Conservation (phyloP, 805 yeast genomes). For the Sungouiozyma ichnusensis region DNA sequence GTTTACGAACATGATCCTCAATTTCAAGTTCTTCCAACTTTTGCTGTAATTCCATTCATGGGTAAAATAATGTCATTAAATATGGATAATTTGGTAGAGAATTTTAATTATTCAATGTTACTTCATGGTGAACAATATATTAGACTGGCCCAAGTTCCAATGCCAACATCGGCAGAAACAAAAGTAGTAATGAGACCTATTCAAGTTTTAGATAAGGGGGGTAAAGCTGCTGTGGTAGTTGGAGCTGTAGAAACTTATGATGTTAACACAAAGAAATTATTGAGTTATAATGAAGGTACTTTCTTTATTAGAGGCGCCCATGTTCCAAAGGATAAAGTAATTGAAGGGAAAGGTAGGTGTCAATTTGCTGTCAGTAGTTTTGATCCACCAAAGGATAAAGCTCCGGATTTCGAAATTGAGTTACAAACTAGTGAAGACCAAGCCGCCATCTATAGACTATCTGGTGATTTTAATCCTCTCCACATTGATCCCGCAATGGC, state of each 20-base stretch:
- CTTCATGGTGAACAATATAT: slow-evolving; percentile 94
- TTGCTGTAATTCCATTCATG: slow-evolving; percentile 84
- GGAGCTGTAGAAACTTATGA: slow-evolving; percentile 66
- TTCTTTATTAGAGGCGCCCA: slow-evolving; percentile 67
- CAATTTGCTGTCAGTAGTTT: slow-evolving; percentile 55
- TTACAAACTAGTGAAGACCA: slow-evolving; percentile 56
- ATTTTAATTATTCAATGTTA: slow-evolving; percentile 81
- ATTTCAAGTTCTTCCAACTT: slow-evolving; percentile 81
- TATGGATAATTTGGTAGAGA: slow-evolving; percentile 52
- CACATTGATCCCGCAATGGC: slow-evolving; percentile 93
- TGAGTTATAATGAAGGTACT: slow-evolving; percentile 77
- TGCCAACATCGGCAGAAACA: slow-evolving; percentile 61
- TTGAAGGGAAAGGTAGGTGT: slow-evolving; percentile 37
- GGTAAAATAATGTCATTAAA: slow-evolving; percentile 47
- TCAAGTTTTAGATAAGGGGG: slow-evolving; percentile 73
- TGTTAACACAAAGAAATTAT: slow-evolving; percentile 50
- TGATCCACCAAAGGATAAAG: slow-evolving; percentile 43
- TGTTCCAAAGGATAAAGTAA: slow-evolving; percentile 44
- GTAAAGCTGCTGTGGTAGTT: slow-evolving; percentile 66
- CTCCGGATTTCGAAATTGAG: slow-evolving; percentile 57
- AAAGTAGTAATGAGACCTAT: slow-evolving; percentile 57
- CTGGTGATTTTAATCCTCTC: slow-evolving; percentile 91
- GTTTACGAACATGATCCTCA: slow-evolving; percentile 65
- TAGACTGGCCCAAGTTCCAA: slow-evolving; percentile 58
- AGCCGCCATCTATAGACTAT: slow-evolving; percentile 82